A percentile compares a stretch with the other conserved stretches of the same genome.
These are phyloP conservation scores for Exophiala sp. DNA, from an alignment of 2,329 filamentous ascomycete species.

Conservation along the genomic window DNA sequence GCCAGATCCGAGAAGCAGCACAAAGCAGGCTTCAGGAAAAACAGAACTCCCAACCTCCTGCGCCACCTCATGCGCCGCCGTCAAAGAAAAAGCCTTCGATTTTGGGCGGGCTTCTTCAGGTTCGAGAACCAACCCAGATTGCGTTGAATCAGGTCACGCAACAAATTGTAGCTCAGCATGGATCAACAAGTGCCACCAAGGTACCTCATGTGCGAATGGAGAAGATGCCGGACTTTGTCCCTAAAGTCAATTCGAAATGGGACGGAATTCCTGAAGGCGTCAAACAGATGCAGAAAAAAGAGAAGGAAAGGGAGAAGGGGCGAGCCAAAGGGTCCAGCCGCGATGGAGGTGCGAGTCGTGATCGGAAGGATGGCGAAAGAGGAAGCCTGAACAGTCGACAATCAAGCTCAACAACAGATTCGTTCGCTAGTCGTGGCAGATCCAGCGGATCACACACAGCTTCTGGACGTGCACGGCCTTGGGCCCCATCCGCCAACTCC, in stretches of 20 bases:
- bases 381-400: conserved; percentile 9
- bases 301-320: conserved; percentile 17
- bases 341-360: conserved; percentile 4
- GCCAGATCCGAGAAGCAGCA: conserved; percentile 16
- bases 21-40: conserved; percentile 4
- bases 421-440: conserved; percentile 11
- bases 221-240: conserved; percentile 45
- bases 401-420: conserved; percentile 19
- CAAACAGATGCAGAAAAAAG: conserved; percentile 33
- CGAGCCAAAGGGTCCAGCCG: conserved; percentile 4
- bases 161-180: conserved; percentile 33
- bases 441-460: conserved; percentile 15
- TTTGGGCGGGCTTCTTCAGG: conserved; percentile 42
- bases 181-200: conserved; percentile 36
- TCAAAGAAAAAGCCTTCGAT: conserved; percentile 35
- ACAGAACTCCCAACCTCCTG: not conserved
- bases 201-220: conserved; percentile 38
- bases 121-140: conserved; percentile 46
- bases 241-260: conserved; percentile 52
- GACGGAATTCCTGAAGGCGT: conserved; percentile 44
- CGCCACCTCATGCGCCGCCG: conserved; percentile 1
- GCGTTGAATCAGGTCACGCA: conserved; percentile 44
- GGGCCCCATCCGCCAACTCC: conserved; percentile 20
- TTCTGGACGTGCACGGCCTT: conserved; percentile 13
- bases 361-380: not conserved